Evolutionary conservation across 1,139 yeast genomes (phyloP), one percentile per base, ranked within the genome.

Genomic region (Blastobotrys serpentis): DNA sequence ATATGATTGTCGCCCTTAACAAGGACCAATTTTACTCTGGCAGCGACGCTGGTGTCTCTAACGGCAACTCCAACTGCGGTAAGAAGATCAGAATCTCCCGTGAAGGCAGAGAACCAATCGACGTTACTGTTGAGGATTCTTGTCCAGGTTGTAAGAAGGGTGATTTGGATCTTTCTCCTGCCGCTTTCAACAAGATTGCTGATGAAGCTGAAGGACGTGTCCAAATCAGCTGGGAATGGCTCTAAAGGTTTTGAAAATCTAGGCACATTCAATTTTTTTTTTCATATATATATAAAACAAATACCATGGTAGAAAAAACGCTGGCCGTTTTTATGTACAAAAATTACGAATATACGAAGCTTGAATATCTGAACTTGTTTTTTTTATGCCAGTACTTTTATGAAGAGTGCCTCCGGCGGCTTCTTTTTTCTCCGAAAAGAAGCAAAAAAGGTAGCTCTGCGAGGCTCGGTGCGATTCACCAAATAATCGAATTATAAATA

Each of bases 141-240:
- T 79, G 84, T 63, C 77, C 68, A 36, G 78, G 77, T 18, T 79
- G 84, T 59, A 55, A 63, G 34, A 65, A 67, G 38, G 66, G 72
- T 49, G 77, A 74, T 55, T 67, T 79, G 43, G 83, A 79, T 60
- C 69, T 79, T 52, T 74, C 80, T 7, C 81, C 81, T 11, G 63
- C 78, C 38, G 83, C 83, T 2, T 79, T 78, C 60, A 51, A 65
- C 43, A 53, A 67, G 53, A 67, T 79, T 44, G 82, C 79, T n/a
- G 71, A 66, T 52, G 63, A 65, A 51, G 60, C 65, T 36, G 70
- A 69, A 50, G 84, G 84, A 44, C 75, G 75, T 34, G 65, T 78
- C 52, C 60, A 64, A 19, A 69, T 79, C 57, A 62, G 69, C 41
- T 78, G 83, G 83, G 52, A 59, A 22, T 74, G 71, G 70, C 22